Conservation (phyloP, 2,329 filamentous ascomycete species). For the Madurella fahalii region DNA sequence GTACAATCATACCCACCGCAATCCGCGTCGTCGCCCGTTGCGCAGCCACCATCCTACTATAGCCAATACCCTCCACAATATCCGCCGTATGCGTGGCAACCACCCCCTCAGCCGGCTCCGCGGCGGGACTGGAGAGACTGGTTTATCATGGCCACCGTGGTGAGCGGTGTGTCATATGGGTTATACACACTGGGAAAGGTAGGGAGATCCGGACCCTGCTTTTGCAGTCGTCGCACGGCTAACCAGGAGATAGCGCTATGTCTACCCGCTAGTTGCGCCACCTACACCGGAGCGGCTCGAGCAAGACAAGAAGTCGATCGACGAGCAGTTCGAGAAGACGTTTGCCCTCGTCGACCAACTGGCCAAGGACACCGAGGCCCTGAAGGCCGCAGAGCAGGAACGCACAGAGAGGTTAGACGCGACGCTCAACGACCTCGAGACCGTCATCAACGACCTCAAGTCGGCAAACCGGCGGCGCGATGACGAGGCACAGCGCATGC, state of each 20-base stretch:
- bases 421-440: conserved; percentile 79
- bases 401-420: conserved; percentile 79
- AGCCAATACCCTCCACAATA: conserved; percentile 46
- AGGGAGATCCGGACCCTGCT: not conserved
- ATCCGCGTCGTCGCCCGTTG: conserved; percentile 26
- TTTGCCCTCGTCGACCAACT: conserved; percentile 91
- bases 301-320: conserved; percentile 87
- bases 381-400: conserved; percentile 82
- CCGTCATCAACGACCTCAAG: conserved; percentile 76
- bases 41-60: conserved; percentile 46
- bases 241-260: conserved; percentile 64
- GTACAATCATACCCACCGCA: conserved; percentile 37
- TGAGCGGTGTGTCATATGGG: conserved; percentile 84
- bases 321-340: conserved; percentile 88
- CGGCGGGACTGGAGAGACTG: conserved; percentile 95
- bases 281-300: conserved; percentile 91
- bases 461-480: conserved; percentile 75
- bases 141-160: conserved; percentile 99
- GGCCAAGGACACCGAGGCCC: conserved; percentile 77
- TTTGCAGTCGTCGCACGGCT: conserved; percentile 16
- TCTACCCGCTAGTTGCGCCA: conserved; percentile 84
- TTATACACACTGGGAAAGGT: conserved; percentile 85
- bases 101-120: conserved; percentile 55
- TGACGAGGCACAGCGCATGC: conserved; percentile 79
- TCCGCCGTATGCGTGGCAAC: conserved; percentile 53